phyloP scores from a whole-genome alignment of 345 rosid species.

The Lenwebbia sp. region DNA sequence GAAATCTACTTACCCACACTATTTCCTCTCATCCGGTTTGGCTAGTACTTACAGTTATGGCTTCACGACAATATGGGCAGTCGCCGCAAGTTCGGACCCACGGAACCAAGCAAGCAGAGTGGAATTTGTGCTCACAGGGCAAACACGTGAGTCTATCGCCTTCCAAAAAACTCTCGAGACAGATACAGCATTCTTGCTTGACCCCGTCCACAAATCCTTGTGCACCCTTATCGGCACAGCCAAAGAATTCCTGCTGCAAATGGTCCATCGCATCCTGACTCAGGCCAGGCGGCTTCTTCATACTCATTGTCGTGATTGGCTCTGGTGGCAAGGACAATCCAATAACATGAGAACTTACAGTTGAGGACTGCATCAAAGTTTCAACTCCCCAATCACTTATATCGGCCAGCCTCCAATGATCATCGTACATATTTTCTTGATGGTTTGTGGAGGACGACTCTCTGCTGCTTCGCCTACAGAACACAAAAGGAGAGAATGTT shows the following conservation, averaged over 20 bases:
- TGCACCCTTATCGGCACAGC: slow-evolving; percentile 8
- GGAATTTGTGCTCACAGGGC: slow-evolving; percentile 69
- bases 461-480: slow-evolving; percentile 26
- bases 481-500: background rate
- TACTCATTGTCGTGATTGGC: slow-evolving; percentile 10
- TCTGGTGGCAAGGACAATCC: slow-evolving; percentile 18
- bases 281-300: slow-evolving; percentile 76
- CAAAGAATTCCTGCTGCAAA: slow-evolving; percentile 36
- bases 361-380: slow-evolving; percentile 4
- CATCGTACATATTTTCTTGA: slow-evolving; percentile 13
- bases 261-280: slow-evolving; percentile 37
- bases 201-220: slow-evolving; percentile 11
- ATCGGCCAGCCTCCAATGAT: slow-evolving; percentile 34
- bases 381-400: slow-evolving; percentile 32
- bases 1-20: background rate
- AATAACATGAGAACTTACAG: slow-evolving; percentile 7
- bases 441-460: slow-evolving; percentile 4
- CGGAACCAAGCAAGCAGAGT: slow-evolving; percentile 67
- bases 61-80: slow-evolving; percentile 86
- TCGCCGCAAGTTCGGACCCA: slow-evolving; percentile 88
- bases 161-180: slow-evolving; percentile 68
- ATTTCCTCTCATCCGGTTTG: background rate
- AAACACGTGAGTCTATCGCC: slow-evolving; percentile 49
- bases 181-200: slow-evolving; percentile 60
- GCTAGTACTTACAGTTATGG: slow-evolving; percentile 10